Conservation (phyloP, 2,329 filamentous ascomycete species). For the Zelopaecilomyces penicillatus region DNA sequence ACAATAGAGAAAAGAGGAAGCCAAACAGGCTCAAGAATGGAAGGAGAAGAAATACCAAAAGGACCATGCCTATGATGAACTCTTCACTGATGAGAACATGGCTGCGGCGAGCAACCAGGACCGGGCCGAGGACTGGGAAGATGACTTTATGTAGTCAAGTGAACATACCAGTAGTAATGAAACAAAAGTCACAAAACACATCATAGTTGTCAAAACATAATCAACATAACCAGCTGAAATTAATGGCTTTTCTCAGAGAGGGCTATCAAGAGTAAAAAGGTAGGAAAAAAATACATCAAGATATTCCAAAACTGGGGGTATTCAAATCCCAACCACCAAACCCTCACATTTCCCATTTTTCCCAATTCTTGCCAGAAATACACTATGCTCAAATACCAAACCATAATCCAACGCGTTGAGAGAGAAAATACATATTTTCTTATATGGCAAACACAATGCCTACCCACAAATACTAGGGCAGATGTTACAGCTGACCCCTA, state of each 20-base stretch:
- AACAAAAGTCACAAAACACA: neutral
- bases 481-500: conserved; percentile 21
- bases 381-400: too few relatives aligned
- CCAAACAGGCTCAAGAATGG: conserved; percentile 63
- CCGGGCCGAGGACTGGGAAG: conserved; percentile 65
- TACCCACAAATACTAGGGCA: too few relatives aligned
- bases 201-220: neutral
- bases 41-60: conserved; percentile 89
- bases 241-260: too few relatives aligned
- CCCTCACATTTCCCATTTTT: too few relatives aligned
- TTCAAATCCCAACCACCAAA: too few relatives aligned
- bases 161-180: neutral
- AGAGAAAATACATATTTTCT: too few relatives aligned
- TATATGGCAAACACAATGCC: too few relatives aligned
- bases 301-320: too few relatives aligned
- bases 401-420: too few relatives aligned
- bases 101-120: conserved; percentile 77
- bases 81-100: conserved; percentile 78
- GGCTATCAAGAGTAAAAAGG: too few relatives aligned
- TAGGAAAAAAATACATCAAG: too few relatives aligned
- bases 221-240: neutral
- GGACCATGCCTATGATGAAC: conserved; percentile 94
- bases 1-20: conserved; percentile 66
- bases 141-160: conserved; percentile 76
- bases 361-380: too few relatives aligned